Percentiles rank a stretch among this genome's conserved stretches.
Evolutionary conservation across 768 basidiomycete species (phyloP).

Genomic region (Stropharia rugosoannulata): DNA sequence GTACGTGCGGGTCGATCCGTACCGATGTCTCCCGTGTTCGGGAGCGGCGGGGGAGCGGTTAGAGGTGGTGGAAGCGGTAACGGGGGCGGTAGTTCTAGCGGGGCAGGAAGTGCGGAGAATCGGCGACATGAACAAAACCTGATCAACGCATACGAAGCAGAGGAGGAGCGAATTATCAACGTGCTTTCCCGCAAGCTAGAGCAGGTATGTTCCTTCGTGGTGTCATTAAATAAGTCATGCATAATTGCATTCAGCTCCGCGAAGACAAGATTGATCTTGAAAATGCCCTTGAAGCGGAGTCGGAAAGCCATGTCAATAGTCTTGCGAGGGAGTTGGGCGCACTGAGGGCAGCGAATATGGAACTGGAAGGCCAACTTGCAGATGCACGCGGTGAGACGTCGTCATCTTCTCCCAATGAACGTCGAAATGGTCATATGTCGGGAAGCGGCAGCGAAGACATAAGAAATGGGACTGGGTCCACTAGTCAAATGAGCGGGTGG

Average conservation of each 20-base stretch:
- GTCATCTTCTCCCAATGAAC: background rate
- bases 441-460: background rate
- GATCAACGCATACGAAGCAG: constrained; percentile 88
- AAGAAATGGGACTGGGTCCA: background rate
- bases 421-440: too few species aligned
- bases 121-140: constrained; percentile 54
- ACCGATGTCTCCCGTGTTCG: background rate
- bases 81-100: constrained; percentile 5
- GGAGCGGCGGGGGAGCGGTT: background rate
- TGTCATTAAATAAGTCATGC: background rate
- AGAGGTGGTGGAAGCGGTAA: background rate
- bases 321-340: constrained; percentile 70
- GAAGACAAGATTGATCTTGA: constrained; percentile 86
- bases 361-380: constrained; percentile 30
- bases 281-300: constrained; percentile 81
- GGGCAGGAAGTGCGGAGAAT: background rate
- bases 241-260: constrained; percentile 48
- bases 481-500: constrained; percentile 5
- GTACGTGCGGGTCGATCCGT: too few species aligned
- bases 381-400: background rate
- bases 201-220: constrained; percentile 47
- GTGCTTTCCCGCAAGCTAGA: constrained; percentile 81
- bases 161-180: constrained; percentile 88
- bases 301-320: constrained; percentile 80
- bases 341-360: constrained; percentile 58